These are phyloP conservation scores for Plasmodium relictum DNA, from an alignment of 169 alveolate genomes.

Conservation along the genomic window DNA sequence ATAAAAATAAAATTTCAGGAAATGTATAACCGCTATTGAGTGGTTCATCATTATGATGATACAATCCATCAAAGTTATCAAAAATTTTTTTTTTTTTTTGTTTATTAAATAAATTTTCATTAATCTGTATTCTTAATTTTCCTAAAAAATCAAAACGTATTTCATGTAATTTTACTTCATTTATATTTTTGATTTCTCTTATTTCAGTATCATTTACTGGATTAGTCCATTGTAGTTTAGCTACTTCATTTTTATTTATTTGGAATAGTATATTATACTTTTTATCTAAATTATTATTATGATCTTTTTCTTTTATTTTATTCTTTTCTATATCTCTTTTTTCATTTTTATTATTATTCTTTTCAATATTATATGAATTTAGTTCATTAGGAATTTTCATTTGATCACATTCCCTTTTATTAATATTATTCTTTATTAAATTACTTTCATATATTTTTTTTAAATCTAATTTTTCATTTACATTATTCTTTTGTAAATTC, in stretches of 20 bases:
- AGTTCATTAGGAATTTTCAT: constrained; percentile 52
- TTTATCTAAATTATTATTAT: background rate
- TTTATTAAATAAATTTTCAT: constrained; percentile 29
- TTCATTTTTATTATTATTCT: constrained; percentile 46
- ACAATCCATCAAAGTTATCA: constrained; percentile 78
- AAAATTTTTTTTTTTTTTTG: constrained; percentile 35
- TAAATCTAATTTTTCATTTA: constrained; percentile 22
- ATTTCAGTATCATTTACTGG: constrained; percentile 80
- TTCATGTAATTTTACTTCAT: constrained; percentile 79
- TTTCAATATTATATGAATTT: constrained; percentile 68
- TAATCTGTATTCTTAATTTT: constrained; percentile 49
- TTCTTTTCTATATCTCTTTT: constrained; percentile 1
- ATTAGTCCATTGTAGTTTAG: constrained; percentile 85
- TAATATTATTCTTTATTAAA: constrained; percentile 28
- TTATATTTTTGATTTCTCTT: constrained; percentile 41
- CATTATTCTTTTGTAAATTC: constrained; percentile 58
- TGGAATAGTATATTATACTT: constrained; percentile 32
- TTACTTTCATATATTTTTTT: constrained; percentile 13
- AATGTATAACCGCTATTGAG: constrained; percentile 85
- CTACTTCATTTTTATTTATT: constrained; percentile 73
- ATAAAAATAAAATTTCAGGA: constrained; percentile 81
- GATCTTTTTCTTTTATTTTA: constrained; percentile 10
- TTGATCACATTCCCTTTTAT: constrained; percentile 49
- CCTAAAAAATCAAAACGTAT: constrained; percentile 85
- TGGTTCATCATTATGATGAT: constrained; percentile 85